Percentiles rank a stretch among this genome's conserved stretches.
Evolutionary conservation across 1,139 yeast species (phyloP).

Genomic region (Groenewaldozyma sp.): DNA sequence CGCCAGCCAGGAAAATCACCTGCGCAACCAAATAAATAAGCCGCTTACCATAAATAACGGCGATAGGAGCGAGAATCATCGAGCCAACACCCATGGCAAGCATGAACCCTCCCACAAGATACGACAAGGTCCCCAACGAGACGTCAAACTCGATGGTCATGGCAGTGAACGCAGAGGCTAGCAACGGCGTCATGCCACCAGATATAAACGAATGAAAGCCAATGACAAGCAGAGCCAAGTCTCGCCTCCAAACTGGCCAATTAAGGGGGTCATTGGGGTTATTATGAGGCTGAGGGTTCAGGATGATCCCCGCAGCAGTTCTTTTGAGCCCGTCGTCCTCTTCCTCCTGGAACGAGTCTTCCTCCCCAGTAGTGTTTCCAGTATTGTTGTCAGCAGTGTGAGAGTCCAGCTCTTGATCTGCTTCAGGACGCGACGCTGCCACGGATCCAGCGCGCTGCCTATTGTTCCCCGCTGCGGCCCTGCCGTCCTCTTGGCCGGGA

Average conservation of each 20-base stretch:
- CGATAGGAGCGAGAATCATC: constrained; percentile 49
- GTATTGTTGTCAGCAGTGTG: no score
- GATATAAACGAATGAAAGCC: constrained; percentile 54
- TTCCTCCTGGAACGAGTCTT: constrained; percentile 7
- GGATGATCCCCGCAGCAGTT: constrained; percentile 46
- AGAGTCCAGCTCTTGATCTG: no score
- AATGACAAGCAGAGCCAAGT: constrained; percentile 42
- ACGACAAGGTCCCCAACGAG: constrained; percentile 39
- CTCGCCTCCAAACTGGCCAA: constrained; percentile 58
- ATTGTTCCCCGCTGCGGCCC: no score
- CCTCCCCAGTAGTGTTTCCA: constrained; percentile 8
- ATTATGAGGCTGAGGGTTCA: constrained; percentile 69
- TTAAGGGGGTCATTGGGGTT: constrained; percentile 70
- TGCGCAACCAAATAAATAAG: constrained; percentile 45
- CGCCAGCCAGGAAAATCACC: constrained; percentile 42
- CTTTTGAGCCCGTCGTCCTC: constrained; percentile 31
- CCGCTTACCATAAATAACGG: constrained; percentile 53
- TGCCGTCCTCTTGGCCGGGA: no score
- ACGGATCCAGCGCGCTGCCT: no score
- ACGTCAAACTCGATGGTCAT: constrained; percentile 39
- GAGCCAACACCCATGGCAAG: constrained; percentile 51
- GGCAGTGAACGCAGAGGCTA: constrained; percentile 47
- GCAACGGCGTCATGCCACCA: constrained; percentile 55
- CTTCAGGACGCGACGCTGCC: no score
- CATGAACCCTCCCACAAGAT: constrained; percentile 54